phyloP scores from a whole-genome alignment of 805 yeast genomes.

The Kluyveromyces lactis region DNA sequence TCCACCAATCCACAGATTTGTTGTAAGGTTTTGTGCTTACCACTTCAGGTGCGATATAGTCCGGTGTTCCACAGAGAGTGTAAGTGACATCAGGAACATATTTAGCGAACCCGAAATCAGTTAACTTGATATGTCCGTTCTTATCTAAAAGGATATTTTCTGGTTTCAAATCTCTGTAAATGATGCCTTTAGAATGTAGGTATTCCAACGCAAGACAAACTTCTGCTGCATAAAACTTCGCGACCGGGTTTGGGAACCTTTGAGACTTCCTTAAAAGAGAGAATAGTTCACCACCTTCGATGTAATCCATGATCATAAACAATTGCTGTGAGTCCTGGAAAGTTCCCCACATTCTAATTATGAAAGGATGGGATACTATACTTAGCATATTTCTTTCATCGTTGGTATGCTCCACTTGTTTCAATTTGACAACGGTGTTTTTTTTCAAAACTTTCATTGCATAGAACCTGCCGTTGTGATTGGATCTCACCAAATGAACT shows the following conservation, averaged over 20 bases:
- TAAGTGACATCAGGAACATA: conserved; percentile 87
- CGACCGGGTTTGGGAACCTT: conserved; percentile 91
- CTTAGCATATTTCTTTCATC: conserved; percentile 88
- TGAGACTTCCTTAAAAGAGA: conserved; percentile 79
- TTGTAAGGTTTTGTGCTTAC: conserved; percentile 90
- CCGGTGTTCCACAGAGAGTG: conserved; percentile 94
- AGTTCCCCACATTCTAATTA: conserved; percentile 95
- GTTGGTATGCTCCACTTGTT: conserved; percentile 92
- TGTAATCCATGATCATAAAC: conserved; percentile 94
- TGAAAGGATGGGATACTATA: conserved; percentile 81
- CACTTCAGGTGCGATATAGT: conserved; percentile 94
- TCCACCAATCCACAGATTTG: conserved; percentile 98
- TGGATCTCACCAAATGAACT: conserved; percentile 80
- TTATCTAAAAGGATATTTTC: conserved; percentile 84
- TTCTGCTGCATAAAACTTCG: conserved; percentile 93
- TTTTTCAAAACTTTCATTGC: conserved; percentile 90
- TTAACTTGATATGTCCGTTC: conserved; percentile 83
- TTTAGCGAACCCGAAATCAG: conserved; percentile 94
- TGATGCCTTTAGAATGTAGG: conserved; percentile 74
- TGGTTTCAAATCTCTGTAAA: conserved; percentile 88
- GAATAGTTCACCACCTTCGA: conserved; percentile 93
- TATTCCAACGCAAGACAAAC: conserved; percentile 80
- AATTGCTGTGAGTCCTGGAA: conserved; percentile 79
- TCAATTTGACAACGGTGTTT: conserved; percentile 81
- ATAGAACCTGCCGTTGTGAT: conserved; percentile 84